Percentiles rank a stretch among this genome's conserved stretches.
phyloP scores from a whole-genome alignment of 768 basidiomycete species.

The Tephrocybe rancida region DNA sequence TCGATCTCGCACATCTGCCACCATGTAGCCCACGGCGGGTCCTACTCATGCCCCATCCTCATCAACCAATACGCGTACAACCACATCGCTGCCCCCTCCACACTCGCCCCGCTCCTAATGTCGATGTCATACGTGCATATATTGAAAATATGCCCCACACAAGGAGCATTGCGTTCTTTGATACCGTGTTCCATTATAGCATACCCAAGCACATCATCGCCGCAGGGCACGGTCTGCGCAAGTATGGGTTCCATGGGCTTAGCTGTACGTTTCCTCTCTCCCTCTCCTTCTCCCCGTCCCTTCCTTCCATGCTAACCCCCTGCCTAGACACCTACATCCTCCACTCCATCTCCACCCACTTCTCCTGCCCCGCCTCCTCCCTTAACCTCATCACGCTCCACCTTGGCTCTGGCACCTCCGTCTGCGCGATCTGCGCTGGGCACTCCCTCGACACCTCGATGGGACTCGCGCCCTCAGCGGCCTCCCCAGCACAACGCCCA shows the following conservation, averaged over 20 bases:
- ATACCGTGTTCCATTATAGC: constrained; percentile 82
- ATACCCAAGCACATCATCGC: constrained; percentile 76
- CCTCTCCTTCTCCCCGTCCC: neutral
- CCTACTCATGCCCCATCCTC: constrained; percentile 68
- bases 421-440: constrained; percentile 74
- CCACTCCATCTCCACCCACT: constrained; percentile 55
- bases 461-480: constrained; percentile 93
- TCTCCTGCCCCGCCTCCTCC: constrained; percentile 53
- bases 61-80: constrained; percentile 71
- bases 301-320: neutral
- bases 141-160: constrained; percentile 65
- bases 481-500: constrained; percentile 86
- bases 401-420: constrained; percentile 87
- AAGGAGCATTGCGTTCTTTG: constrained; percentile 82
- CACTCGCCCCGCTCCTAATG: constrained; percentile 80
- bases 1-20: constrained; percentile 64
- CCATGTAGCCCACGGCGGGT: constrained; percentile 87
- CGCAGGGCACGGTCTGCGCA: constrained; percentile 67
- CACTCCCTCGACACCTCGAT: constrained; percentile 85
- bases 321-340: constrained; percentile 71
- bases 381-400: constrained; percentile 83
- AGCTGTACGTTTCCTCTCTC: constrained; percentile 50
- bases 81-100: constrained; percentile 74
- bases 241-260: constrained; percentile 92
- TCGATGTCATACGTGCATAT: constrained; percentile 63